A percentile compares a stretch with the other conserved stretches of the same genome.
phyloP scores from a whole-genome alignment of 257 asterid species.

The Solanum pinnatisectum region DNA sequence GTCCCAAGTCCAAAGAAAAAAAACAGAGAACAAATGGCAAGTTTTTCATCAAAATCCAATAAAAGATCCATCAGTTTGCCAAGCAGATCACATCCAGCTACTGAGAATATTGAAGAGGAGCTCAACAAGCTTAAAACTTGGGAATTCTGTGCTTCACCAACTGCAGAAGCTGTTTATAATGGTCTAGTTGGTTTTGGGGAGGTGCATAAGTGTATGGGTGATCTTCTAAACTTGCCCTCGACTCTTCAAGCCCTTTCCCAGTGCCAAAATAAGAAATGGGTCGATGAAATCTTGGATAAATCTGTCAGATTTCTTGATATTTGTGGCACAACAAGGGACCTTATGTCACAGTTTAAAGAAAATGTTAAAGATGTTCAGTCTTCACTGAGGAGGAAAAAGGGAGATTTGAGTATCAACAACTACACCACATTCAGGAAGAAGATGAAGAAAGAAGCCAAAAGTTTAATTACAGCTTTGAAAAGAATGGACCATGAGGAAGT shows the following conservation, averaged over 20 bases:
- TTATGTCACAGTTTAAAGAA: not conserved
- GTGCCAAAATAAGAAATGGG: constrained; percentile 6
- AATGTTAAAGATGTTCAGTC: not conserved
- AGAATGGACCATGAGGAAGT: not conserved
- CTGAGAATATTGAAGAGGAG: constrained; percentile 19
- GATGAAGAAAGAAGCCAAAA: constrained; percentile 2
- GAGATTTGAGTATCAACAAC: not conserved
- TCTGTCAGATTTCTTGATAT: constrained; percentile 7
- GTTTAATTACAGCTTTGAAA: not conserved
- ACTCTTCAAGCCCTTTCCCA: constrained; percentile 4
- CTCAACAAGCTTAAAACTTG: constrained; percentile 4
- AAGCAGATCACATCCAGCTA: constrained; percentile 21
- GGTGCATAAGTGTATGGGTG: not conserved
- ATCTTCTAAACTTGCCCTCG: constrained; percentile 4
- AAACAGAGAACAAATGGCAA: constrained; percentile 1
- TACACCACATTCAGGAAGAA: constrained; percentile 9
- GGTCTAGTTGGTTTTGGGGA: constrained; percentile 3
- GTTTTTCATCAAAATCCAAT: constrained; percentile 5
- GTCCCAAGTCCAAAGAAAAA: not conserved
- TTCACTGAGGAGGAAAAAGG: not conserved
- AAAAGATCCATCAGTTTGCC: constrained; percentile 28
- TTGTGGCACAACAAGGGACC: not conserved
- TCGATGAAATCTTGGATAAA: not conserved
- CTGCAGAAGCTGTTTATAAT: not conserved
- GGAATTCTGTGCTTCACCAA: not conserved